These are phyloP conservation scores for Flaveria ramosissima DNA, from an alignment of 129 eudicot genomes.

Conservation along the genomic window DNA sequence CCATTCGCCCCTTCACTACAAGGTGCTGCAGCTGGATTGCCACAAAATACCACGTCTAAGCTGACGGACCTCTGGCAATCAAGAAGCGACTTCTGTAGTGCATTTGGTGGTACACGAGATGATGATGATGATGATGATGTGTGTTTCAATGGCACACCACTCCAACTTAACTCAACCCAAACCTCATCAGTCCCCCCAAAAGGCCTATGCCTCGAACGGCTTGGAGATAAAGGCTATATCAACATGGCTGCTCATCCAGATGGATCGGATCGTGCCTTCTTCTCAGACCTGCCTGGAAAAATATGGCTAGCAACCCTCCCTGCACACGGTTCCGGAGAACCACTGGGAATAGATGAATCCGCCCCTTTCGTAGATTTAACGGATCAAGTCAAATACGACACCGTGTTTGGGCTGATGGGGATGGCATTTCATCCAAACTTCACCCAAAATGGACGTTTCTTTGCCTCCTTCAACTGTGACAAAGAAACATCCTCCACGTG, in stretches of 20 bases:
- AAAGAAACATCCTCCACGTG: conserved; percentile 59
- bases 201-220: conserved; percentile 76
- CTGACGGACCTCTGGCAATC: conserved; percentile 85
- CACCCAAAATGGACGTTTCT: conserved; percentile 71
- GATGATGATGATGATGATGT: conserved; percentile 17
- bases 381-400: conserved; percentile 67
- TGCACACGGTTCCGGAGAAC: conserved; percentile 55
- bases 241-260: conserved; percentile 95
- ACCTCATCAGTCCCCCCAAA: conserved; percentile 47
- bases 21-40: conserved; percentile 43
- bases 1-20: conserved; percentile 78
- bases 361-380: conserved; percentile 82
- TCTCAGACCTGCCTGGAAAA: conserved; percentile 71
- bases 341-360: conserved; percentile 64
- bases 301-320: conserved; percentile 80
- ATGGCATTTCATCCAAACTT: conserved; percentile 92
- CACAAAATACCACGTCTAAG: conserved; percentile 60
- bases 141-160: conserved; percentile 64
- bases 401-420: conserved; percentile 81
- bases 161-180: conserved; percentile 43
- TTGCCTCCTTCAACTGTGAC: conserved; percentile 90
- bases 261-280: conserved; percentile 85
- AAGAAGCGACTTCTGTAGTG: conserved; percentile 58
- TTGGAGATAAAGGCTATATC: conserved; percentile 62
- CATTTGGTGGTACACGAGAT: conserved; percentile 55